Evolutionary conservation across 225 moss, liverwort and hornwort genomes (phyloP).

Genomic region (Marchantia polymorpha): DNA sequence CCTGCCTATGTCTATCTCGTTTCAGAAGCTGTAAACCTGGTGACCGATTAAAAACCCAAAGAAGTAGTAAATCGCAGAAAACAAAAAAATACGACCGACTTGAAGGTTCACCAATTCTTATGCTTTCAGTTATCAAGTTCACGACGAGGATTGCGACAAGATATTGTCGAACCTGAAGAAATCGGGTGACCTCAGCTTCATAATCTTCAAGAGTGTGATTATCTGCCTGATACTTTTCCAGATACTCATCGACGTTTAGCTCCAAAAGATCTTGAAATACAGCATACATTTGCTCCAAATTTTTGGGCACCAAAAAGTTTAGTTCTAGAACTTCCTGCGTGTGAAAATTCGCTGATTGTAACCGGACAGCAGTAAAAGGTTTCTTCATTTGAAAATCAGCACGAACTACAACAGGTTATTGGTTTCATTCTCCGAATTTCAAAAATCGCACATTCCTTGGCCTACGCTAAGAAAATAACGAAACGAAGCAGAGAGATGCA

Average conservation of each 20-base stretch:
- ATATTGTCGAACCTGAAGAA: constrained; percentile 41
- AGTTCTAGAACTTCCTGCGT: constrained; percentile 57
- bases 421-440: background rate
- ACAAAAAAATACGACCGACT: no score
- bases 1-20: background rate
- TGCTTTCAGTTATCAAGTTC: background rate
- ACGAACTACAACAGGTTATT: background rate
- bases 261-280: constrained; percentile 43
- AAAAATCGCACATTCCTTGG: background rate
- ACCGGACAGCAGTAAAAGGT: background rate
- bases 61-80: no score
- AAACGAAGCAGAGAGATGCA: background rate
- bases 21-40: background rate
- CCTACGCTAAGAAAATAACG: background rate
- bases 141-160: background rate
- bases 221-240: constrained; percentile 33
- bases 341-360: background rate
- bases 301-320: constrained; percentile 51
- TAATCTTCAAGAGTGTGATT: constrained; percentile 51
- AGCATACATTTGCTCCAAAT: constrained; percentile 43
- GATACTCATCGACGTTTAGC: constrained; percentile 39
- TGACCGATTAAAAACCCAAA: no score
- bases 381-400: background rate
- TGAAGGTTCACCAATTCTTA: no score
- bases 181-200: constrained; percentile 53